Base-by-base conservation (phyloP, 2,329 filamentous ascomycete genomes). In the Aspergillus vadensis region DNA sequence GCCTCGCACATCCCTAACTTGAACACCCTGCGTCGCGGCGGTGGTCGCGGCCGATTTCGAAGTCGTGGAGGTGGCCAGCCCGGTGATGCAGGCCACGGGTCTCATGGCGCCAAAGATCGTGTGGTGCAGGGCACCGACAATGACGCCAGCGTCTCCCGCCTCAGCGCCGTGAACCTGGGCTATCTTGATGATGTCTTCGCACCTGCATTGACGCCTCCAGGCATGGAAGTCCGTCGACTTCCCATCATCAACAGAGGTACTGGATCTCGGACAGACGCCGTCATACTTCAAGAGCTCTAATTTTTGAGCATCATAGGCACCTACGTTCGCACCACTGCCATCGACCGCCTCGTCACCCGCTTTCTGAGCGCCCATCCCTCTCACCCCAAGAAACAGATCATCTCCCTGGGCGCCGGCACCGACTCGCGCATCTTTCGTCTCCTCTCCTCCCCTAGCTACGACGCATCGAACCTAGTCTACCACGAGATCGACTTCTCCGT, bases 231-330 rank as follows among this genome's bases (percentile, higher is more conserved):
- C 12, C 85, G 90, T 65, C 84, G 94, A 60, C 83, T 96, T 64
- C 95, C 95, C 55, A 91, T 99, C 63, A 97, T 99, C 71, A 98
- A 99, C 73, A 83, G 94, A 86, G 94, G 94, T 92, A 36, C 32
- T 15, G 5, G 5, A 14, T 1, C 30, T 5, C 1, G 1, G 0
- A 36, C 12, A 36, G 30, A 25, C 6, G n/a, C n/a, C n/a, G n/a
- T n/a, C n/a, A n/a, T n/a, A n/a, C n/a, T n/a, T n/a, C n/a, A n/a
- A n/a, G n/a, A n/a, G n/a, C n/a, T 23, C 5, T 23, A 5, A 23
- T 4, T 7, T 8, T 2, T 14, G 30, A 32, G 15, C n/a, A 27
- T 5, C 10, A 27, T 14, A 94, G 92, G 92, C 55, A 98, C 94
- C n/a, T 98, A 97, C 71, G 89, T 93, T 21, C 88, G 95, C 63